Conservation (phyloP, 106 monocot genomes). For the Ottelia alismoides region DNA sequence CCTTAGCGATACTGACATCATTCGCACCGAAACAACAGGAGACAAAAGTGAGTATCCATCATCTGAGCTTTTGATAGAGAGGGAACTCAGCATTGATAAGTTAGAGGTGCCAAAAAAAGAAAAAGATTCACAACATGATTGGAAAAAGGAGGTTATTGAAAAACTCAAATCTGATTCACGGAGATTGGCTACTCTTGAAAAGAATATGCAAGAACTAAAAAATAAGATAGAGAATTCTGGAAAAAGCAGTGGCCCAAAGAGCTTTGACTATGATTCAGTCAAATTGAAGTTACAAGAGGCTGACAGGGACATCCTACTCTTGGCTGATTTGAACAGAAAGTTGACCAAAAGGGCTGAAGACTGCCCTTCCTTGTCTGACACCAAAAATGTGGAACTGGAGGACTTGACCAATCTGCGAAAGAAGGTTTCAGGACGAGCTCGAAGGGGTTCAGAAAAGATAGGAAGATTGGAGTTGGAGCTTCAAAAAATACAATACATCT, state of each 20-base stretch:
- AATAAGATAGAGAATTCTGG: slow-evolving; percentile 39
- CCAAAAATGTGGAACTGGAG: slow-evolving; percentile 5
- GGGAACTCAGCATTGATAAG: slow-evolving; percentile 50
- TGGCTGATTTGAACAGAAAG: slow-evolving; percentile 34
- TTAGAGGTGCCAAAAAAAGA: slow-evolving; percentile 17
- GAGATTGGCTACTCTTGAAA: slow-evolving; percentile 37
- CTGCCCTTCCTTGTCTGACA: slow-evolving; percentile 3
- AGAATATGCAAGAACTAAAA: slow-evolving; percentile 37
- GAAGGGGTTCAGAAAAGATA: slow-evolving; percentile 58
- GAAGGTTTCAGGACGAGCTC: slow-evolving; percentile 35
- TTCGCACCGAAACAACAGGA: slow-evolving; percentile 36
- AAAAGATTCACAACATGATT: slow-evolving; percentile 25
- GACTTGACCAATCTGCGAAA: slow-evolving; percentile 11
- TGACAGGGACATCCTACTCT: slow-evolving; percentile 34
- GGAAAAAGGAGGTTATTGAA: slow-evolving; percentile 37
- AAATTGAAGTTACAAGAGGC: slow-evolving; percentile 42
- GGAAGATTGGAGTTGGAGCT: slow-evolving; percentile 70
- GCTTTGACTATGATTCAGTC: slow-evolving; percentile 24
- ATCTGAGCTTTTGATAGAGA: slow-evolving; percentile 37
- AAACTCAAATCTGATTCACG: slow-evolving; percentile 50
- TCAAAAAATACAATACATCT: slow-evolving; percentile 54
- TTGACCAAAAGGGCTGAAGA: slow-evolving; percentile 38
- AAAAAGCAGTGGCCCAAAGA: slow-evolving; percentile 15
- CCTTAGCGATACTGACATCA: slow-evolving; percentile 52
- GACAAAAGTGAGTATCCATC: slow-evolving; percentile 30